Evolutionary conservation across 352 stramenopile genomes (phyloP).

Genomic region (Phytophthora citrophthora): DNA sequence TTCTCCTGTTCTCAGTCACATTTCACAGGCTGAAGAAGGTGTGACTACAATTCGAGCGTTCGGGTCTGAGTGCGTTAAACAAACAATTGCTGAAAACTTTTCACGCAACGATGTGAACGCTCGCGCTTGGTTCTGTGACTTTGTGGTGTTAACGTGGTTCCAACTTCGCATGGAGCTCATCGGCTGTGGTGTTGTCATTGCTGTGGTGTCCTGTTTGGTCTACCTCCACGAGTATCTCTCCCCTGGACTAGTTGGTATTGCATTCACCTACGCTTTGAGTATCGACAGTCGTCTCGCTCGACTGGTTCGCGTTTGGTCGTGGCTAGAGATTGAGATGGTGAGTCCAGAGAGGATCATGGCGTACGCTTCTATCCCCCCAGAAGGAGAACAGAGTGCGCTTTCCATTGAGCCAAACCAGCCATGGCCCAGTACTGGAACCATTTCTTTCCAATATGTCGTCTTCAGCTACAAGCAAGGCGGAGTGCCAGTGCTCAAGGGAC

Average conservation of each 20-base stretch:
- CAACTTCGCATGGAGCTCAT: slow-evolving; percentile 57
- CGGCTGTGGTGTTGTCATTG: slow-evolving; percentile 47
- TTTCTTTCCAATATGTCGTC: slow-evolving; percentile 86
- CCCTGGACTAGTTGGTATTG: slow-evolving; percentile 81
- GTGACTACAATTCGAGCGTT: slow-evolving; percentile 48
- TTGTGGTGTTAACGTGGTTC: slow-evolving; percentile 49
- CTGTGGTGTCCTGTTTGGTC: slow-evolving; percentile 48
- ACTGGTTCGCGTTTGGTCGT: slow-evolving; percentile 63
- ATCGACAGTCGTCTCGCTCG: slow-evolving; percentile 82
- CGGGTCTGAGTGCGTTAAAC: slow-evolving; percentile 24
- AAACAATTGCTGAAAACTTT: slow-evolving; percentile 33
- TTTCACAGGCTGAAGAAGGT: slow-evolving; percentile 39
- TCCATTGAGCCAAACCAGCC: slow-evolving; percentile 16
- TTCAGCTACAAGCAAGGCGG: slow-evolving; percentile 78
- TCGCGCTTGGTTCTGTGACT: slow-evolving; percentile 34
- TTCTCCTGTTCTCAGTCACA: slow-evolving; percentile 52
- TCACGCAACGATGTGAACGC: slow-evolving; percentile 37
- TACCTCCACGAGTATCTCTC: slow-evolving; percentile 38
- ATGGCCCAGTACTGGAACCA: slow-evolving; percentile 77
- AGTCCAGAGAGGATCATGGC: slow-evolving; percentile 58
- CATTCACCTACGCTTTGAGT: slow-evolving; percentile 89
- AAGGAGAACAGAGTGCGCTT: slow-evolving; percentile 26
- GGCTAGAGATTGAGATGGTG: slow-evolving; percentile 61
- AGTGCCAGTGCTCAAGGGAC: too few species aligned
- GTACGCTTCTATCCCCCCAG: slow-evolving; percentile 33